phyloP scores from a whole-genome alignment of 78 protist genomes.

The Isochrysis galbana region DNA sequence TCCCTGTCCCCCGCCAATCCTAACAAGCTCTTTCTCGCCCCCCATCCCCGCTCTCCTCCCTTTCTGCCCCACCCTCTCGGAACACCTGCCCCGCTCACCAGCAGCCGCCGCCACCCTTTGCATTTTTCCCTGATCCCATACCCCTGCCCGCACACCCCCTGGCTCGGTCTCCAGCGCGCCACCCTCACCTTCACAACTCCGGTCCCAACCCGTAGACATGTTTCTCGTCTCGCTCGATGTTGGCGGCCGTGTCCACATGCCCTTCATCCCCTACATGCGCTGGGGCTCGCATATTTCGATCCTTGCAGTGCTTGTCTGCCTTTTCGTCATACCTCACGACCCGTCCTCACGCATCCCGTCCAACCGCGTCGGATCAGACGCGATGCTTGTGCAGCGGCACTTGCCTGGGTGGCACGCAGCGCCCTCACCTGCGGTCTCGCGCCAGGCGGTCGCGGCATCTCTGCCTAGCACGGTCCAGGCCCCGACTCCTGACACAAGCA shows the following conservation, averaged over 20 bases:
- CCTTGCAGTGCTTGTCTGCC: neutral
- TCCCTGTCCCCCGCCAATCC: too few species aligned
- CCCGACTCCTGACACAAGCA: neutral
- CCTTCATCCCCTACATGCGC: neutral
- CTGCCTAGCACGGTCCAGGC: neutral
- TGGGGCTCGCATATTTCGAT: neutral
- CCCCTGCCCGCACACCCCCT: too few species aligned
- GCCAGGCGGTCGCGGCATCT: neutral
- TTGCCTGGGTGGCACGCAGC: neutral
- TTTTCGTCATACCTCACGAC: neutral
- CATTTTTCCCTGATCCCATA: too few species aligned
- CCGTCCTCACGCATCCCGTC: neutral
- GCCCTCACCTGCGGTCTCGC: neutral
- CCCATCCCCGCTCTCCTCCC: too few species aligned
- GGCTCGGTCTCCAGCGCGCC: too few species aligned
- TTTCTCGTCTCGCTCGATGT: neutral
- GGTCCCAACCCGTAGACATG: too few species aligned
- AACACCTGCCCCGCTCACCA: too few species aligned
- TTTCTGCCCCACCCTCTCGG: too few species aligned
- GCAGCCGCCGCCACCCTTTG: too few species aligned
- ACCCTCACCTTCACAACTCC: too few species aligned
- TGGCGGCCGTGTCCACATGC: neutral
- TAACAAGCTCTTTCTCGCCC: too few species aligned
- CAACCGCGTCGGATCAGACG: neutral
- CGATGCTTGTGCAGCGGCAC: neutral